A percentile compares a stretch with the other conserved stretches of the same genome.
Conservation (phyloP, 345 rosid species). For the Euphorbia lathyris region DNA sequence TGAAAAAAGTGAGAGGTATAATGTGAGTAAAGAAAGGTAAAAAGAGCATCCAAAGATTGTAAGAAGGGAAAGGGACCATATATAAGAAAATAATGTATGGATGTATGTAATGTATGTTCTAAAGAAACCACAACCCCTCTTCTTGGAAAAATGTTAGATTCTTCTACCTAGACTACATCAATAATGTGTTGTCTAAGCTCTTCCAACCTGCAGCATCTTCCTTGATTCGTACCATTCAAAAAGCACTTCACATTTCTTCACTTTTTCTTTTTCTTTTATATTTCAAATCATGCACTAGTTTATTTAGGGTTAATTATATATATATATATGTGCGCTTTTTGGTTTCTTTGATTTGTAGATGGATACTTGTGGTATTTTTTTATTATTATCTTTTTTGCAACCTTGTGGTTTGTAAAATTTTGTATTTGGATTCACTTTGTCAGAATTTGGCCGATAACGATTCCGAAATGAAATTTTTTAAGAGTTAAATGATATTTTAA, state of each 20-base stretch:
- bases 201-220: conserved; percentile 4
- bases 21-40: background rate
- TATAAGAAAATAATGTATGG: background rate
- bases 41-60: background rate
- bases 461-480: no score
- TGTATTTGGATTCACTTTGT: no score
- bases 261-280: background rate
- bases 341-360: no score
- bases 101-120: background rate
- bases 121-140: conserved; percentile 33
- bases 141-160: conserved; percentile 28
- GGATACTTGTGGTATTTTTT: no score
- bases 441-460: no score
- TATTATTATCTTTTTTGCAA: no score
- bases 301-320: no score
- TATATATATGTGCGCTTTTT: no score
- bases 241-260: background rate
- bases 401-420: no score
- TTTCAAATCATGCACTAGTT: no score
- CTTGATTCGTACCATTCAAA: background rate
- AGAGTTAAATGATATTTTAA: no score
- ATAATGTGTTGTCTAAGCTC: background rate
- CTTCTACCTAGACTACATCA: conserved; percentile 12
- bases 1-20: background rate
- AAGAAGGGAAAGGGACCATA: background rate